Percentiles rank a stretch among this genome's conserved stretches.
phyloP scores from a whole-genome alignment of 768 basidiomycete genomes.

The Suillus subalutaceus region DNA sequence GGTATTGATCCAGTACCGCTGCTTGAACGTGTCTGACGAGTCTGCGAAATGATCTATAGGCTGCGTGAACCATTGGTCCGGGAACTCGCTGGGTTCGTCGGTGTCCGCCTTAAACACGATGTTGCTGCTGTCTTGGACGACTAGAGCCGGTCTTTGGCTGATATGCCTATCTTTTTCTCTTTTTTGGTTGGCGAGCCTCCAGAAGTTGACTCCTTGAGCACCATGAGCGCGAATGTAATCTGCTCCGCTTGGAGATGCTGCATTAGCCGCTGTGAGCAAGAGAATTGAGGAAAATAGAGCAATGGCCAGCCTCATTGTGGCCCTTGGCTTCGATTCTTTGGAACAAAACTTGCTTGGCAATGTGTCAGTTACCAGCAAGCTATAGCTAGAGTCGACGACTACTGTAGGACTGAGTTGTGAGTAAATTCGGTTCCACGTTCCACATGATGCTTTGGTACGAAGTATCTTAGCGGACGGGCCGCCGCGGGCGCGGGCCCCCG shows the following conservation, averaged over 20 bases:
- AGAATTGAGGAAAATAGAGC: background rate
- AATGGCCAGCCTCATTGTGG: background rate
- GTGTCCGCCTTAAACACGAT: conserved; percentile 17
- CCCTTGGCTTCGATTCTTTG: background rate
- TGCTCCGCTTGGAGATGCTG: conserved; percentile 1
- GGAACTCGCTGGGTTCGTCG: conserved; percentile 43
- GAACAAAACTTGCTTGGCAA: background rate
- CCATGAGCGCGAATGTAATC: conserved; percentile 20
- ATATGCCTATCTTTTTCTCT: conserved; percentile 20
- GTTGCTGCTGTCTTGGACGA: conserved; percentile 22
- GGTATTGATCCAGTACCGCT: conserved; percentile 92
- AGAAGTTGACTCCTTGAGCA: conserved; percentile 67
- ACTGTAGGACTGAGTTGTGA: background rate
- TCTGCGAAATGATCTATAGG: conserved; percentile 82
- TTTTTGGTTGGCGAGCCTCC: conserved; percentile 47
- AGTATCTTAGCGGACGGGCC: background rate
- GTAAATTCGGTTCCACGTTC: background rate
- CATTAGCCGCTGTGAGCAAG: conserved; percentile 1
- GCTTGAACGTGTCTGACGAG: conserved; percentile 66
- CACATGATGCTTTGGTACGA: background rate
- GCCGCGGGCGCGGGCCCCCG: background rate
- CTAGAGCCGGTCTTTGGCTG: conserved; percentile 19
- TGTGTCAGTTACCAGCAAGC: background rate
- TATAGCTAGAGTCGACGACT: background rate
- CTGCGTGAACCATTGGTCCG: conserved; percentile 75